Evolutionary conservation across 495 filamentous ascomycete species (phyloP), one percentile per base, ranked within the genome.

Genomic region (Penicillium flavigenum): DNA sequence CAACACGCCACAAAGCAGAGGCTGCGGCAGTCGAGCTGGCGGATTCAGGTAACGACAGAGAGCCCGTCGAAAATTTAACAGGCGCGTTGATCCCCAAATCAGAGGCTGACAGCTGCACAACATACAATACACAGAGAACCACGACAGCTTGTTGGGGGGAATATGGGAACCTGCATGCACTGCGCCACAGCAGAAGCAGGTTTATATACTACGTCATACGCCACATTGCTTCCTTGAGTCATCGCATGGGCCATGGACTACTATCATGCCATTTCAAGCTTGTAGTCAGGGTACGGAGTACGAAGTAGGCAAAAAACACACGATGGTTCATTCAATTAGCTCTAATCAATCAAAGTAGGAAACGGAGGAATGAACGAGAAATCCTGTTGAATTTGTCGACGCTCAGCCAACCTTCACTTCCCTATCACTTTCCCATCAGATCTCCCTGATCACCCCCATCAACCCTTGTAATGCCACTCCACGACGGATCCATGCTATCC

Each of bases 131-230:
- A 42, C 8, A 20, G n/a, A 12, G 42, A 22, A 20, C 27, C 16
- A 14, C 29, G 11, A 38, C 19, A 20, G 10, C 38, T 29, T 52
- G 26, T 52, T 52, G 38, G 50, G 22, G 22, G 24, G 14, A 43
- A 43, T 20, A 41, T 14, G 36, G 38, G 11, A 19, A 38, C 11
- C 38, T 44, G 51, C 39, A 53, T 20, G 51, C 19, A 53, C 51
- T 53, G 51, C 51, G 51, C 51, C 51, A 53, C 51, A 34, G 11
- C 16, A 32, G 22, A 22, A 26, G 7, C 45, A 29, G 4, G 45
- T 29, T 51, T 24, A 38, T 27, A 7, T 5, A 19, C 24, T 27
- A n/a, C 22, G n/a, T 24, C 49, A 29, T n/a, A n/a, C 34, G 36
- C 49, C 49, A 42, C 49, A 11, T n/a, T 20, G 8, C 3, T 41